These are phyloP conservation scores for Pythium grandisporangium DNA, from an alignment of 352 stramenopile species.

Conservation along the genomic window DNA sequence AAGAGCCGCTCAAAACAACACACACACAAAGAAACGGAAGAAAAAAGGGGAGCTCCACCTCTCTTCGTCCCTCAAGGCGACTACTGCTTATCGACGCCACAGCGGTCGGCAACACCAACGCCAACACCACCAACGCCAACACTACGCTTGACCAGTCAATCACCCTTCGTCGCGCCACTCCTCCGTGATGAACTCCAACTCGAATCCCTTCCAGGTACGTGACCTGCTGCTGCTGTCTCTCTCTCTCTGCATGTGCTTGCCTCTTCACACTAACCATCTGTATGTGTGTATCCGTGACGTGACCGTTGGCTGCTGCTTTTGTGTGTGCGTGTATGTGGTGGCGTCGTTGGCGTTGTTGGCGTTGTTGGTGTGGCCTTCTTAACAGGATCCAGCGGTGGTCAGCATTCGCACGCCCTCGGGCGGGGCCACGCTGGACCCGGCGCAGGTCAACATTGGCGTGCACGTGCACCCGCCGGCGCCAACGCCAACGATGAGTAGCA, in stretches of 20 bases:
- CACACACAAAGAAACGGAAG: too few species aligned
- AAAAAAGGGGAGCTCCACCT: too few species aligned
- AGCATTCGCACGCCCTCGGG: conserved; percentile 11
- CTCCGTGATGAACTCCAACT: conserved; percentile 12
- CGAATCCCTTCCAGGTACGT: conserved; percentile 15
- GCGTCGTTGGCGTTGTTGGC: not conserved
- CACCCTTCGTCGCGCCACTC: not conserved
- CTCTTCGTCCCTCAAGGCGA: too few species aligned
- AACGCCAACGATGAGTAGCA: conserved; percentile 21
- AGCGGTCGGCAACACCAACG: too few species aligned
- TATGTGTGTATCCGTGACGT: conserved; percentile 1
- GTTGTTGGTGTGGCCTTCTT: too few species aligned
- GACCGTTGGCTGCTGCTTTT: too few species aligned
- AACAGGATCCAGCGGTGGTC: conserved; percentile 15
- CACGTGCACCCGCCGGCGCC: conserved; percentile 24
- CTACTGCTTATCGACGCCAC: too few species aligned
- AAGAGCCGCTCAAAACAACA: too few species aligned
- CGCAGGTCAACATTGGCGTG: conserved; percentile 19
- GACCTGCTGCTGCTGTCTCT: not conserved
- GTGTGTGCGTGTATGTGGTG: not conserved
- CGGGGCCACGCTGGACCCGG: conserved; percentile 7
- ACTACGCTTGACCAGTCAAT: not conserved
- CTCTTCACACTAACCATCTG: too few species aligned
- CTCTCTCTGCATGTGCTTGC: too few species aligned
- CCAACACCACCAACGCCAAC: too few species aligned